These are phyloP conservation scores for Phaseolus lunatus DNA, from an alignment of 306 rosid species.

Conservation along the genomic window DNA sequence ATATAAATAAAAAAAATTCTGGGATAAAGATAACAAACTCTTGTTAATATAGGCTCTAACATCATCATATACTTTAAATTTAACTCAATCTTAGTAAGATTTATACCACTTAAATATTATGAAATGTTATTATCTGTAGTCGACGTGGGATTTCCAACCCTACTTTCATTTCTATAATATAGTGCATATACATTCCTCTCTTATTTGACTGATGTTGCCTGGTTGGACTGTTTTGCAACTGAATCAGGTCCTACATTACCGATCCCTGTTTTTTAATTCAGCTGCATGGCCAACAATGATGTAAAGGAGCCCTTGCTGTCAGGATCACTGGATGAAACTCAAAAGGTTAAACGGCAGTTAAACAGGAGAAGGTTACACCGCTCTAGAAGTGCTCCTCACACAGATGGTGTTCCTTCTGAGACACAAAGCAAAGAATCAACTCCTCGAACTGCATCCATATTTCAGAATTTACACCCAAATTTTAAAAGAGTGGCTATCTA, in stretches of 20 bases:
- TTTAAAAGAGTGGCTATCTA: slow-evolving; percentile 42
- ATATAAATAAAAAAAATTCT: too few species aligned
- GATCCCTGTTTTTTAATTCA: slow-evolving; percentile 37
- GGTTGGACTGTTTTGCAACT: slow-evolving; percentile 32
- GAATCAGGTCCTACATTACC: slow-evolving; percentile 43
- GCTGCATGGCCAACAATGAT: slow-evolving; percentile 60
- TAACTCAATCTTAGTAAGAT: too few species aligned
- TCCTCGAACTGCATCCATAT: slow-evolving; percentile 34
- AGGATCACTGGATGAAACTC: slow-evolving; percentile 33
- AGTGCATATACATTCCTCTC: background rate
- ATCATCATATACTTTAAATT: too few species aligned
- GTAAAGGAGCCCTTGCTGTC: slow-evolving; percentile 54
- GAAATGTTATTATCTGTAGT: too few species aligned
- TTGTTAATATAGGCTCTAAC: too few species aligned
- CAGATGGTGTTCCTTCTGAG: slow-evolving; percentile 12
- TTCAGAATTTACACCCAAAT: slow-evolving; percentile 52
- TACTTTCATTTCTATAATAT: too few species aligned
- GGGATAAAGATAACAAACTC: too few species aligned
- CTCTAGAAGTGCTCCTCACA: slow-evolving; percentile 64
- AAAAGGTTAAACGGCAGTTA: slow-evolving; percentile 37
- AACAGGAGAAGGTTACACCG: slow-evolving; percentile 53
- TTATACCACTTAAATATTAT: too few species aligned
- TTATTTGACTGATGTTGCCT: slow-evolving; percentile 28
- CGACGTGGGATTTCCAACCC: too few species aligned
- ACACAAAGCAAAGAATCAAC: slow-evolving; percentile 24